Conservation (phyloP, 176 grass and related monocot genomes). For the Melocanna baccifera region DNA sequence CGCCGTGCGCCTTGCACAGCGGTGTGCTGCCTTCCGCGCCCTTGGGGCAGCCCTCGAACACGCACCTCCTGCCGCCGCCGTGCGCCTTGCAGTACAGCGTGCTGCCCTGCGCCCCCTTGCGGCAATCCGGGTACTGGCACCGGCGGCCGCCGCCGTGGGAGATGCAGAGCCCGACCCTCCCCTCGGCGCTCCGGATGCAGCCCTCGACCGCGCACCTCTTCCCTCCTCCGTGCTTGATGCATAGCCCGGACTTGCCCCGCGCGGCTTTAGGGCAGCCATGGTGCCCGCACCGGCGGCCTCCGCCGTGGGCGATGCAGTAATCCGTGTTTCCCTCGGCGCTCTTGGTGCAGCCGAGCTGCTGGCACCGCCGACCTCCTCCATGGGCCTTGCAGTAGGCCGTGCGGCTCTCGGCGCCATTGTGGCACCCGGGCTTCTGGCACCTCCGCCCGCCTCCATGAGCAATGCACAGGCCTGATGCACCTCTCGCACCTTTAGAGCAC, state of each 20-base stretch:
- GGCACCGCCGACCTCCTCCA: slow-evolving; percentile 65
- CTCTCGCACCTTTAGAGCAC: slow-evolving; percentile 67
- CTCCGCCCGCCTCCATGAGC: slow-evolving; percentile 70
- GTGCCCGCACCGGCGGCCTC: slow-evolving; percentile 60
- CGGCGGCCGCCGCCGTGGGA: slow-evolving; percentile 74
- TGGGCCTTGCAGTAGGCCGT: slow-evolving; percentile 77
- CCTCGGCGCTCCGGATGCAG: slow-evolving; percentile 65
- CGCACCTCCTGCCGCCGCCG: slow-evolving; percentile 66
- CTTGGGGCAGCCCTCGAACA: slow-evolving; percentile 60
- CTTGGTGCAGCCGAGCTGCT: slow-evolving; percentile 71
- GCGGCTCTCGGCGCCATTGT: slow-evolving; percentile 68
- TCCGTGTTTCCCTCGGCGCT: slow-evolving; percentile 82
- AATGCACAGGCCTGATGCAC: slow-evolving; percentile 67
- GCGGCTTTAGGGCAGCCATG: slow-evolving; percentile 55
- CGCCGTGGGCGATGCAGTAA: slow-evolving; percentile 75
- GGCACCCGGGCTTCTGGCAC: slow-evolving; percentile 72
- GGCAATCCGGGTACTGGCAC: slow-evolving; percentile 62
- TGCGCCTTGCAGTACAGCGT: slow-evolving; percentile 75
- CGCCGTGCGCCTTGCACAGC: slow-evolving; percentile 76
- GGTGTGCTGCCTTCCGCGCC: slow-evolving; percentile 77
- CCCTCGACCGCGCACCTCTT: slow-evolving; percentile 58
- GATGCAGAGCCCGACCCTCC: slow-evolving; percentile 64
- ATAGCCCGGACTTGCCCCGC: slow-evolving; percentile 64
- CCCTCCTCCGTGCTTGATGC: slow-evolving; percentile 80
- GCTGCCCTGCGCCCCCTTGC: slow-evolving; percentile 74